Base-by-base conservation (phyloP, 1,284 basidiomycete genomes). In the Tylopilus orsonianus region DNA sequence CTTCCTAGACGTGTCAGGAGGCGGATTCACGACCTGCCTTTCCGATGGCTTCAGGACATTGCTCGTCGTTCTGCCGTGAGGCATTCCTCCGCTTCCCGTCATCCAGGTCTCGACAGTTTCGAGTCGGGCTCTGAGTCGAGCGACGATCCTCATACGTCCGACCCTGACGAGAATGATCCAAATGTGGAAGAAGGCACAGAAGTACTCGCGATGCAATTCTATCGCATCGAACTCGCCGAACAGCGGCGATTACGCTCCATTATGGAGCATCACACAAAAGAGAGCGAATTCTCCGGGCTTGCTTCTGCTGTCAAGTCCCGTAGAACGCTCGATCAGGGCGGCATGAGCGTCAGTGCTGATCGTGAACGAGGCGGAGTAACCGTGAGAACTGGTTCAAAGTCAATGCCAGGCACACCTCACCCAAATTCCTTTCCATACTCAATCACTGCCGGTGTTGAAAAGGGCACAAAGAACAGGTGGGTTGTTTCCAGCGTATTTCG, bases 381-480 rank as follows among this genome's bases (percentile, higher is more conserved):
- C 16, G 23, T 54, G 45, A 49, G 49, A 45, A 30, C 49, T 29
- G 46, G 52, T 41, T 52, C 60, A 32, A 60, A 56, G 46, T 58
- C 66, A 3, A 46, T 50, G 1, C 65, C 65, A 16, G 46, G 46
- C 3, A 64, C 63, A 1, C 60, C 64, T 14, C 52, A 55, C 27
- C 45, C 48, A 4, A 14, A 42, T 6, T 19, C 69, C 49, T 84
- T 96, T 74, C 82, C 95, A 62, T 97, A 88, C 68, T 94, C 92
- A 52, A 99, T 99, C 57, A 93, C 92, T 1, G 96, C 96, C 4
- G 96, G 93, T 2, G 80, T 99, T 4, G 96, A 98, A 71, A 91
- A 96, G 57, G 96, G 96, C 10, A 78, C 84, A 10, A 95, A 98
- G 75, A 98, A 98, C 60, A 78, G 87, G 90, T 90, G 48, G 40